Evolutionary conservation across 2,329 filamentous ascomycete genomes (phyloP), one percentile per base, ranked within the genome.

Genomic region (Lachnellula occidentalis): DNA sequence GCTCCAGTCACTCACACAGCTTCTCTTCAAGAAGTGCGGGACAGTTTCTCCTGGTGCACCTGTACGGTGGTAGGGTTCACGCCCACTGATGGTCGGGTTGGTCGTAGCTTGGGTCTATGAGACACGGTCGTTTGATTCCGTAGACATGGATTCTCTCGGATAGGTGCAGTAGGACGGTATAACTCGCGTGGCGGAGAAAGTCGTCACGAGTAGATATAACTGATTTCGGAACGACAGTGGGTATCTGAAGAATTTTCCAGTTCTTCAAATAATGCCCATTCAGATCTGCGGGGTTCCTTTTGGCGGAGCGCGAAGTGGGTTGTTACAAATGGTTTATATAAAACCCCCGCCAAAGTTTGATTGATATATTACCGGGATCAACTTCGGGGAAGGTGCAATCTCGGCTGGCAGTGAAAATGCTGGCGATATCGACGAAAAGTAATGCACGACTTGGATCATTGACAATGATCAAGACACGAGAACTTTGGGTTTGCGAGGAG

Each of bases 131-230:
- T 58, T 64, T 62, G 59, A 60, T 49, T 51, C 57, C 54, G 58
- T 59, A 47, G 45, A 60, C 60, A 63, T 64, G 61, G 60, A 61
- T 63, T 59, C 42, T 51, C 37, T 37, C 60, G 62, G 61, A 41
- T 41, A 41, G 45, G 50, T 61, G 61, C 64, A 64, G 63, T 51
- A 47, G 46, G 51, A 60, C 50, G 52, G 50, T 53, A 57, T 27
- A 45, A 48, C 51, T 53, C 57, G 58, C 53, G 61, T 59, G 58
- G 54, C 21, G 46, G 51, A 54, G 50, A 41, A 51, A 45, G 55
- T 55, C 54, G 54, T 45, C 19, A 42, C 36, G 41, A 17, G 41
- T 43, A 21, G 41, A 56, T 48, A 49, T 43, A 45, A 39, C 21
- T 43, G 41, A 34, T 46, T 19, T 58, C 43, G 39, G n/a, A 34